phyloP scores from a whole-genome alignment of 495 filamentous ascomycete species.

The Lasiosphaeris hirsuta region DNA sequence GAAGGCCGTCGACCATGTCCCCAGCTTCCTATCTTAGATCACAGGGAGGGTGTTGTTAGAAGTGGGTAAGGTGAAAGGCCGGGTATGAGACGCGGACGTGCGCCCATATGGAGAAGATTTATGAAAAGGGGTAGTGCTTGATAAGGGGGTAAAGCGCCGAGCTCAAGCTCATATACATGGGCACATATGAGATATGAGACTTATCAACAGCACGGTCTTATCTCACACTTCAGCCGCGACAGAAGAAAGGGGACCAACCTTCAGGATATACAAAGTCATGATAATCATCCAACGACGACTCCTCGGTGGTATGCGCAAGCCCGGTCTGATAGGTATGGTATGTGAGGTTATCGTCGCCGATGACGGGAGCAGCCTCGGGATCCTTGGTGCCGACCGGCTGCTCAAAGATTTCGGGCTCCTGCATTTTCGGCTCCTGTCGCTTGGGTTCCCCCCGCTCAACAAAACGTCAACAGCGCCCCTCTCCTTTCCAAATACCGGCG shows the following conservation, averaged over 20 bases:
- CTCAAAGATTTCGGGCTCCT: slow-evolving; percentile 36
- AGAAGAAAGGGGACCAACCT: slow-evolving; percentile 19
- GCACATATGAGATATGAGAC: neutral
- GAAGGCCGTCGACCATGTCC: slow-evolving; percentile 21
- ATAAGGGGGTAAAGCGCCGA: too few relatives aligned
- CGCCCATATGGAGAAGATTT: neutral
- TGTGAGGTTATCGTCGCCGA: slow-evolving; percentile 20
- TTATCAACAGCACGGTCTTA: too few relatives aligned
- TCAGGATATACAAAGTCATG: slow-evolving; percentile 38
- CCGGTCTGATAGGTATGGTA: slow-evolving; percentile 23
- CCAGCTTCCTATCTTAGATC: slow-evolving; percentile 19
- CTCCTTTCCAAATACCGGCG: too few relatives aligned
- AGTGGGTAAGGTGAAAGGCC: neutral
- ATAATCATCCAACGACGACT: slow-evolving; percentile 27
- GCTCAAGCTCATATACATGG: neutral
- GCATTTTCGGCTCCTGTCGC: slow-evolving; percentile 17
- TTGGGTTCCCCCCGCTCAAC: too few relatives aligned
- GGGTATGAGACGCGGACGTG: neutral
- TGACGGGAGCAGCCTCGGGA: slow-evolving; percentile 14
- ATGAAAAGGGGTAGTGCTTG: neutral
- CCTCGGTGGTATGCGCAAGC: slow-evolving; percentile 10
- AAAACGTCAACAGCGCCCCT: too few relatives aligned
- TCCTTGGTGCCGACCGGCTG: slow-evolving; percentile 31
- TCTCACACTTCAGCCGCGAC: neutral
- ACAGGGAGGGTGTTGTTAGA: neutral